Evolutionary conservation across 164 flowering plant species (phyloP).

Genomic region (Vitis riparia): DNA sequence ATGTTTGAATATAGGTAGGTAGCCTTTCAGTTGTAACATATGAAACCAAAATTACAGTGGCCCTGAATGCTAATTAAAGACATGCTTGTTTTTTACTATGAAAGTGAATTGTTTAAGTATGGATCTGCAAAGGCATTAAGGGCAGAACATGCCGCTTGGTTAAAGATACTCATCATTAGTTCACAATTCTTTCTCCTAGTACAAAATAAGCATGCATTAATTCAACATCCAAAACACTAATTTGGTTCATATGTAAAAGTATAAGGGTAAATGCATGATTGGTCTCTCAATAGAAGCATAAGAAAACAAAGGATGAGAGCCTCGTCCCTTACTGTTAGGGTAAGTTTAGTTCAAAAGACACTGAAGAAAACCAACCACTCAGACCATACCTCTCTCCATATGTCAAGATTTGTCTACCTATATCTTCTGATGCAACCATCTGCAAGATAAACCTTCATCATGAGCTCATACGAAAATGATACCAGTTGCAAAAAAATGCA

Average conservation of each 20-base stretch:
- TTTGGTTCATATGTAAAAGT: not conserved
- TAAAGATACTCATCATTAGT: too few relatives aligned
- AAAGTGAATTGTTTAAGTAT: too few relatives aligned
- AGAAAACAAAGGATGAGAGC: not conserved
- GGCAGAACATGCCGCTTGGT: too few relatives aligned
- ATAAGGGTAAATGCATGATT: not conserved
- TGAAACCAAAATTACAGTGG: too few relatives aligned
- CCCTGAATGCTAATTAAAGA: too few relatives aligned
- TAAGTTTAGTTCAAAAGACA: not conserved
- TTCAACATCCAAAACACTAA: too few relatives aligned
- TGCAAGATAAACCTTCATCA: conserved; percentile 24
- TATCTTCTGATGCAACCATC: conserved; percentile 90
- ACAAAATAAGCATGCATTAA: too few relatives aligned
- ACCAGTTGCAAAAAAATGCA: not conserved
- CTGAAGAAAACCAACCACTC: not conserved
- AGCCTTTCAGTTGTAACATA: too few relatives aligned
- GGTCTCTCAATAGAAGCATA: not conserved
- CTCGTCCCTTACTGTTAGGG: not conserved
- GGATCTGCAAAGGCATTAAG: too few relatives aligned
- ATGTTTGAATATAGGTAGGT: too few relatives aligned
- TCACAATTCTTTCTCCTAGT: too few relatives aligned
- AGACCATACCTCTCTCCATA: conserved; percentile 75
- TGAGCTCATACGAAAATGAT: not conserved
- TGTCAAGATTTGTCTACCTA: conserved; percentile 86
- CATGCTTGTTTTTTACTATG: too few relatives aligned